Evolutionary conservation across 1,139 yeast species (phyloP), one percentile per base, ranked within the genome.

Genomic region (Kluyveromyces sp.): DNA sequence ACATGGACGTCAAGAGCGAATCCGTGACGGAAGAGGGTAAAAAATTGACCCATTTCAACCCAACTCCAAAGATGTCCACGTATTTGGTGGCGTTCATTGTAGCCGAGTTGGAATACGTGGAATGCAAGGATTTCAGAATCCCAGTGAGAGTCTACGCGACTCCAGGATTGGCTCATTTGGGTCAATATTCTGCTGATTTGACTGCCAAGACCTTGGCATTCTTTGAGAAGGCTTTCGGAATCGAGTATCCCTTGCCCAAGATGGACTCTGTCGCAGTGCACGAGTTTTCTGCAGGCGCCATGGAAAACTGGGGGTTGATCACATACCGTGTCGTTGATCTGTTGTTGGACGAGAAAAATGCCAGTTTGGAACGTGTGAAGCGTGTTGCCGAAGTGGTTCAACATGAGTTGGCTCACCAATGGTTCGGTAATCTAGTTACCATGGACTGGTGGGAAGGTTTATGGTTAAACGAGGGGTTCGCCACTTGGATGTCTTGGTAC

Each of bases 371-470:
- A 39, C 80, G 84, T 56, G 79, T 80, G 65, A 80, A 79, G 58
- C 79, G 86, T 54, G 94, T 86, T 11, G 85, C 92, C 16, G 89
- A 86, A 62, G 95, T 86, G 34, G 87, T 86, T 39, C 86, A 83
- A 63, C 95, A 86, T 68, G 95, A 86, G 67, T 73, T 86, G 60
- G 95, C 95, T 20, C 95, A 86, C 63, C 95, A 86, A 67, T 86
- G 95, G 95, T 86, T 86, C 63, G 95, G 95, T 52, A 82, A 86
- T 66, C 70, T 86, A 57, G 95, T 85, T 47, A 86, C 95, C 49
- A 86, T 86, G 95, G 85, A 84, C 56, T 86, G 92, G 87, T 86
- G 95, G 95, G 94, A 86, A 64, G 94, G 85, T 48, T 74, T 86
- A 51, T 86, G 95, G 94, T 74, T 86, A 53, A 86, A 86, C 64